A percentile compares a stretch with the other conserved stretches of the same genome.
Conservation (phyloP, 2,329 filamentous ascomycete species). For the Microcyclospora tardicrescens region DNA sequence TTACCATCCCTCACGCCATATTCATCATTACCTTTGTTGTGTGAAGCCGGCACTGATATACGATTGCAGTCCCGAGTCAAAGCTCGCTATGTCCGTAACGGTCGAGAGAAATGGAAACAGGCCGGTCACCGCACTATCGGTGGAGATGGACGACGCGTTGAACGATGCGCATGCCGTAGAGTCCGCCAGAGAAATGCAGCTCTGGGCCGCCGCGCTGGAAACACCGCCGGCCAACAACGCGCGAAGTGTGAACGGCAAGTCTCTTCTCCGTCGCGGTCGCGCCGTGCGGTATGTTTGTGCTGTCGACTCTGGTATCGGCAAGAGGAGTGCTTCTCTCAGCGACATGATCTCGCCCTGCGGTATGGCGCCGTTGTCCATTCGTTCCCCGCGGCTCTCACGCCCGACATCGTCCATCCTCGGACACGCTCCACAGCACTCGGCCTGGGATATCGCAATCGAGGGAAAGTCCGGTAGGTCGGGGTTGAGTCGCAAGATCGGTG, state of each 20-base stretch:
- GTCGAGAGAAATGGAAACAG: conserved; percentile 70
- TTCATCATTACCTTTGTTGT: conserved; percentile 53
- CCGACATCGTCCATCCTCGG: too few species aligned
- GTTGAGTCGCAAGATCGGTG: too few species aligned
- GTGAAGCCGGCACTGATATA: conserved; percentile 69
- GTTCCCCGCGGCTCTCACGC: too few species aligned
- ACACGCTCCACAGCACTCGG: too few species aligned
- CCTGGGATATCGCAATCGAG: too few species aligned
- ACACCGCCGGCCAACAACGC: conserved; percentile 15
- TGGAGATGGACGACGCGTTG: conserved; percentile 57
- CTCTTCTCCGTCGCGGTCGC: conserved; percentile 1
- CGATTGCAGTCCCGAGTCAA: conserved; percentile 59
- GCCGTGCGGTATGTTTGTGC: background rate
- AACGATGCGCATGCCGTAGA: conserved; percentile 64
- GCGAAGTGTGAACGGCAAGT: conserved; percentile 2
- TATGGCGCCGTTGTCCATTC: too few species aligned
- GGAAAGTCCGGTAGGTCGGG: too few species aligned
- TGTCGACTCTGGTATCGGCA: background rate
- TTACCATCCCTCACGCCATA: background rate
- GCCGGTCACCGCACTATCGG: conserved; percentile 42
- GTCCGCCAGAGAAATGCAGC: conserved; percentile 55
- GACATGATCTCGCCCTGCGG: too few species aligned
- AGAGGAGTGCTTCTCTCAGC: too few species aligned
- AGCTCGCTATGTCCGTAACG: conserved; percentile 62
- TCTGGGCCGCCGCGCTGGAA: conserved; percentile 25